Conservation (phyloP, 2,329 filamentous ascomycete genomes). For the Aspergillus aculeatinus region DNA sequence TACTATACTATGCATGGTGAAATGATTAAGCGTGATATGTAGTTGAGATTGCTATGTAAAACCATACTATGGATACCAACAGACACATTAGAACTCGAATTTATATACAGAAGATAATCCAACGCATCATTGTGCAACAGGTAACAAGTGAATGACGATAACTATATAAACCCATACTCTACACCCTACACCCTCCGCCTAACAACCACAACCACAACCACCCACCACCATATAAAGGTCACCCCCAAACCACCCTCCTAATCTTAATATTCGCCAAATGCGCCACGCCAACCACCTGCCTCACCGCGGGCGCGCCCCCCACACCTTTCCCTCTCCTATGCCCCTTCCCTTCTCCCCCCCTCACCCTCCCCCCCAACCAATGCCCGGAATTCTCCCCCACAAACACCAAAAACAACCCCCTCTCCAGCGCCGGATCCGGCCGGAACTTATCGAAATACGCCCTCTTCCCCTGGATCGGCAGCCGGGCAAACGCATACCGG, state of each 20-base stretch:
- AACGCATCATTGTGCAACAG: too few species aligned
- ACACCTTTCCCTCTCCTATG: background rate
- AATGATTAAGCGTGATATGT: too few species aligned
- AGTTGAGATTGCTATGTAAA: too few species aligned
- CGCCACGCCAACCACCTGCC: constrained; percentile 35
- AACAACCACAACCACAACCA: too few species aligned
- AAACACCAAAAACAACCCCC: constrained; percentile 38
- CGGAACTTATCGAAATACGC: constrained; percentile 42
- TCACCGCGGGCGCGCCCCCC: constrained; percentile 30
- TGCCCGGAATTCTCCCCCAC: constrained; percentile 15
- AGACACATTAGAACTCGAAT: too few species aligned
- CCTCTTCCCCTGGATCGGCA: constrained; percentile 42
- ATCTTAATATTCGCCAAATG: constrained; percentile 44
- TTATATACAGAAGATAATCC: too few species aligned
- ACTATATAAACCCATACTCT: too few species aligned
- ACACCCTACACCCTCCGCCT: too few species aligned
- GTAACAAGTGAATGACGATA: too few species aligned
- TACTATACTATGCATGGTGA: too few species aligned
- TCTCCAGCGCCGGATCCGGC: constrained; percentile 34
- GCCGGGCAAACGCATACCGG: constrained; percentile 30
- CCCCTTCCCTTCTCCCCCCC: too few species aligned
- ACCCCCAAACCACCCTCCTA: constrained; percentile 19
- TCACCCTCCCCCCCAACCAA: background rate
- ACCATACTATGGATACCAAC: too few species aligned
- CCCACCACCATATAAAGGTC: background rate